A percentile compares a stretch with the other conserved stretches of the same genome.
Evolutionary conservation across 192 early-diverging fungal species (phyloP).

Genomic region (Linnemannia hyalina): DNA sequence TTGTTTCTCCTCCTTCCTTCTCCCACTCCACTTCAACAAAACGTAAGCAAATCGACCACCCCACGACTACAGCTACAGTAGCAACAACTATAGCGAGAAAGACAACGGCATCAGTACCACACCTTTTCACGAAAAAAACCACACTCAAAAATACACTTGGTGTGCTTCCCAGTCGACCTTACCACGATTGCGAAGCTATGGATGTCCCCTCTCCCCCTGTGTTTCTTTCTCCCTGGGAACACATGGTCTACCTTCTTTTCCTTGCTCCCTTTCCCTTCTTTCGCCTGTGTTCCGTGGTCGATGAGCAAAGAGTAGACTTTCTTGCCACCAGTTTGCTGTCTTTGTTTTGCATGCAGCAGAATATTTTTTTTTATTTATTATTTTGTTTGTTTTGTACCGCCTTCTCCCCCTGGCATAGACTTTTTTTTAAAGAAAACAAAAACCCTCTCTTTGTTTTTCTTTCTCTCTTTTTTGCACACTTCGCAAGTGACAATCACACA

Average conservation of each 20-base stretch:
- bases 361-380: neutral
- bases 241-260: neutral
- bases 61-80: neutral
- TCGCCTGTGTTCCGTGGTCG: neutral
- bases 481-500: neutral
- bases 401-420: neutral
- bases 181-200: neutral
- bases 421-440: neutral
- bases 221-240: neutral
- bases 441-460: neutral
- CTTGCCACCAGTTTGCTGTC: constrained; percentile 4
- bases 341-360: neutral
- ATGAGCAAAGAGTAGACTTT: neutral
- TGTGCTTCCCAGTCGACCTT: neutral
- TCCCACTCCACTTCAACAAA: neutral
- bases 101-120: neutral
- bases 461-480: neutral
- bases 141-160: neutral
- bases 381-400: neutral
- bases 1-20: neutral
- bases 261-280: neutral
- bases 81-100: neutral
- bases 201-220: neutral
- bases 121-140: neutral
- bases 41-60: neutral